Conservation (phyloP, 495 filamentous ascomycete species). For the Elaphomyces granulatus region DNA sequence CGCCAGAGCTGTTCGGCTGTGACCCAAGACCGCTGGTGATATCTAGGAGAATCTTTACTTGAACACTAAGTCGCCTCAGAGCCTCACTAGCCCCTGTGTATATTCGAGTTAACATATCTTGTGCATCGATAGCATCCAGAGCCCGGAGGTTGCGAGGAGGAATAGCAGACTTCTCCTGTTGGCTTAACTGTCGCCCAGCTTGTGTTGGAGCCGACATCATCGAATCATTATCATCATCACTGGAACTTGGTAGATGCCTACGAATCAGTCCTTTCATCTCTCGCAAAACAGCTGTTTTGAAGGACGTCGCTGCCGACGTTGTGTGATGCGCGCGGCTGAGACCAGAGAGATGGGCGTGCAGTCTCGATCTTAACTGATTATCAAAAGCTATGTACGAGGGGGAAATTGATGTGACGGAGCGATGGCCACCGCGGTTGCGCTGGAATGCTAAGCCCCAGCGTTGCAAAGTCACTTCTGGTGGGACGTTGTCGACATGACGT, state of each 20-base stretch:
- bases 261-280: slow-evolving; percentile 83
- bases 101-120: slow-evolving; percentile 66
- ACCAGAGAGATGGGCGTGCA: slow-evolving; percentile 57
- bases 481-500: slow-evolving; percentile 64
- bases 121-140: slow-evolving; percentile 70
- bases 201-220: slow-evolving; percentile 77
- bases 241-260: slow-evolving; percentile 73
- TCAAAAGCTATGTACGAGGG: slow-evolving; percentile 62
- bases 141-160: slow-evolving; percentile 85
- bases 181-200: slow-evolving; percentile 50
- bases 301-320: slow-evolving; percentile 63
- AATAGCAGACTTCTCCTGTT: slow-evolving; percentile 79
- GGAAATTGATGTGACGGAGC: slow-evolving; percentile 46
- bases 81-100: slow-evolving; percentile 83
- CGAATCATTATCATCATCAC: slow-evolving; percentile 85
- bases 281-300: slow-evolving; percentile 71
- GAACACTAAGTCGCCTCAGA: slow-evolving; percentile 67
- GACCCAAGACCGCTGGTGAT: slow-evolving; percentile 64
- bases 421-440: slow-evolving; percentile 50
- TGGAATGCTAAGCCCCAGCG: slow-evolving; percentile 55
- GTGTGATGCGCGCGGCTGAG: slow-evolving; percentile 67
- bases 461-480: slow-evolving; percentile 56
- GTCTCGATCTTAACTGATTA: slow-evolving; percentile 48
- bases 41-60: slow-evolving; percentile 91
- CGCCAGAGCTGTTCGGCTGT: slow-evolving; percentile 13